Evolutionary conservation across 2,329 filamentous ascomycete genomes (phyloP), one percentile per base, ranked within the genome.

Genomic region (Biscogniauxia sp.): DNA sequence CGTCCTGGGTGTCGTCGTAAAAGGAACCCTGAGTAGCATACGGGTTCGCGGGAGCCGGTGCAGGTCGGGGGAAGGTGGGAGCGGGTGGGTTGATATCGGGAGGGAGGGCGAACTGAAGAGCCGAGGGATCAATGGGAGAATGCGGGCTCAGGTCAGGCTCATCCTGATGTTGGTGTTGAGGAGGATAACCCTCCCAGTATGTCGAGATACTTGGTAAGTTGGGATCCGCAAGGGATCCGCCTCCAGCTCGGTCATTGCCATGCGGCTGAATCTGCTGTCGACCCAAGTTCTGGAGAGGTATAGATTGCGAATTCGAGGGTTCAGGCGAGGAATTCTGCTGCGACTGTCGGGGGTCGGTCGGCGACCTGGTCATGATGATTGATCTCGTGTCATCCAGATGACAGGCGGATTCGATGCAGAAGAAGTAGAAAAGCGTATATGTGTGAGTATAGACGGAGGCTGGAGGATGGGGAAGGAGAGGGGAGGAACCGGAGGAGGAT

Each of bases 251-350:
- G 25, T 64, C 64, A 20, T 54, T 64, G 55, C 56, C 65, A 61
- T 66, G 65, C 55, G 68, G 62, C 49, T 68, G 65, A 53, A 60
- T 61, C 26, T 74, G 72, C 25, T 73, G 73, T 41, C 58, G 62
- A 28, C 63, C 64, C 55, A 91, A 79, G 68, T 88, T 84, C 74
- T 88, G 88, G 61, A 94, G 79, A 61, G 89, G 90, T 77, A 95
- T 93, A 64, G 88, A 88, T 70, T 84, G 83, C 61, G 80, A 78
- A 60, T 70, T 67, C 45, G 75, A 73, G 53, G 77, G 76, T 25
- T 82, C 78, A 53, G 77, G 76, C 26, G 82, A 79, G 64, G 77
- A 76, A 66, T 79, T 77, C 63, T 79, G 75, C 61, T 79, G 75
- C 55, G 78, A 61, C 51, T 75, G 67, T 79, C 78, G 70, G 56